A percentile compares a stretch with the other conserved stretches of the same genome.
phyloP scores from a whole-genome alignment of 495 filamentous ascomycete genomes.

The Hypoxylon fuscum region DNA sequence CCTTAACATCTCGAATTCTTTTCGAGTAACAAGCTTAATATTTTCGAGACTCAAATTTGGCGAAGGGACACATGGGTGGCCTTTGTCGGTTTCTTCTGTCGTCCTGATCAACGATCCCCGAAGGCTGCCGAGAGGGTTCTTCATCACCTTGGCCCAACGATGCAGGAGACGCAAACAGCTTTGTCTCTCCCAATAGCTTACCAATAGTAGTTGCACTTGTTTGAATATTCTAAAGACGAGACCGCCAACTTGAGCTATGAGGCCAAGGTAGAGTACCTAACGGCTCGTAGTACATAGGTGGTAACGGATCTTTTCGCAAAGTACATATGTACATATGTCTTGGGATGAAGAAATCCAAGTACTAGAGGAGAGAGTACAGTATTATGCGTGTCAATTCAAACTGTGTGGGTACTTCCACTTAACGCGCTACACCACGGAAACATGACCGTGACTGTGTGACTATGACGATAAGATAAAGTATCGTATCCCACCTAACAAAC shows the following conservation, averaged over 20 bases:
- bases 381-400: not conserved
- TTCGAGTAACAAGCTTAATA: slow-evolving; percentile 29
- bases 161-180: too few relatives aligned
- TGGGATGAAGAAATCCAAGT: too few relatives aligned
- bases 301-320: too few relatives aligned
- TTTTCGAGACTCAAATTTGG: slow-evolving; percentile 23
- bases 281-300: not conserved
- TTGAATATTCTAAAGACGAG: not conserved
- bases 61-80: slow-evolving; percentile 34
- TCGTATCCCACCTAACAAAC: not conserved
- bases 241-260: not conserved
- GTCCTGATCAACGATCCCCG: not conserved
- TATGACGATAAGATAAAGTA: slow-evolving; percentile 6
- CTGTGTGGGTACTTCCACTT: not conserved
- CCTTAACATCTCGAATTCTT: slow-evolving; percentile 31
- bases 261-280: not conserved
- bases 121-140: not conserved
- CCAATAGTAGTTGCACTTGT: not conserved
- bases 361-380: too few relatives aligned
- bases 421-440: not conserved
- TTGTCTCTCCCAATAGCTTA: not conserved
- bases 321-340: too few relatives aligned
- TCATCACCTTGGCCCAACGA: slow-evolving; percentile 7
- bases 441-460: not conserved
- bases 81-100: not conserved